Evolutionary conservation across 768 basidiomycete genomes (phyloP), one percentile per base, ranked within the genome.

Genomic region (Calocybe indica): DNA sequence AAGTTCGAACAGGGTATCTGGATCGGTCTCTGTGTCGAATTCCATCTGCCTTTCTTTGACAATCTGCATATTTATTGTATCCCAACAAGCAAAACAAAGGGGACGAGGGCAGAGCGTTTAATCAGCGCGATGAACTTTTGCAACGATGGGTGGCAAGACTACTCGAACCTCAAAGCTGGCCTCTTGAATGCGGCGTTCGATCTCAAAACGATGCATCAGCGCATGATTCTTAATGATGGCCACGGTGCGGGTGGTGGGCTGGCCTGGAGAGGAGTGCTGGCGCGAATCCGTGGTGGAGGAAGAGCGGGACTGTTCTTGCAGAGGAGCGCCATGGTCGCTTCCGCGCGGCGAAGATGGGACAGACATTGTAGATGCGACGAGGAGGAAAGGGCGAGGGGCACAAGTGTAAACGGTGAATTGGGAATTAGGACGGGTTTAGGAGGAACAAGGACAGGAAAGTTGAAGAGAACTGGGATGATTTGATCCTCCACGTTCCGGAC

Each of bases 31-130:
- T 11, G 80, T 76, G 58, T 91, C 88, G 56, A 92, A 91, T 54
- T 88, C 87, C 84, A 92, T 88, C 63, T 89, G 88, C 13, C 90
- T 70, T 63, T 91, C 90, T 64, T 92, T 92, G 49, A 88, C 80
- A 57, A 92, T 88, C 86, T 86, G 61, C 30, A 22, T 22, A 22
- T 22, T 22, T 22, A 22, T 22, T 22, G 22, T 22, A 22, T 22
- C 22, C n/a, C n/a, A n/a, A n/a, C 37, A 50, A 51, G 14, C 34
- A 47, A 41, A 52, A 36, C 22, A 22, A 4, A 4, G 22, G 4
- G 22, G 22, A 22, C 22, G 22, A 22, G 22, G 22, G 48, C 53
- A 34, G 41, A 53, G 46, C 62, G 55, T 46, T 45, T 42, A 50
- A 33, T 37, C 37, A 48, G 43, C 49, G 49, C 49, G 52, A 45